phyloP scores from a whole-genome alignment of 352 stramenopile genomes.

The Detonula confervacea region DNA sequence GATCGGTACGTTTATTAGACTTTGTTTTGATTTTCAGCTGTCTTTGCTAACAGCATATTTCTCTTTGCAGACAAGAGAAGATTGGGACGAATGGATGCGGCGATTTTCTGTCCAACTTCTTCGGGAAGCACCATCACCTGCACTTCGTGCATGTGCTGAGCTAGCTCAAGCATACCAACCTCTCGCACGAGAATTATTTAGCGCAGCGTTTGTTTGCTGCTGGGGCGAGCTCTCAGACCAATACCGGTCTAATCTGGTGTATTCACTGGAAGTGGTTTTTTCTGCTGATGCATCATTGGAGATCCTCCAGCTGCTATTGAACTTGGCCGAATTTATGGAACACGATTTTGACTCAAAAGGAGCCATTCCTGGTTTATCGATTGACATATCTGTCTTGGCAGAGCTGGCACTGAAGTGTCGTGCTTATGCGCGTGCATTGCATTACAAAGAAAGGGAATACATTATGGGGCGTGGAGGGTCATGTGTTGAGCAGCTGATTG shows the following conservation, averaged over 20 bases:
- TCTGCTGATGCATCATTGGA: constrained; percentile 91
- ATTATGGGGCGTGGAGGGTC: constrained; percentile 73
- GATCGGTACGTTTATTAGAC: constrained; percentile 51
- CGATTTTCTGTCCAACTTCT: constrained; percentile 95
- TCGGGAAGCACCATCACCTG: constrained; percentile 93
- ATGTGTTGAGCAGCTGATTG: constrained; percentile 98
- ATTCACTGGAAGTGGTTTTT: constrained; percentile 93
- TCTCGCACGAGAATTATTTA: constrained; percentile 96
- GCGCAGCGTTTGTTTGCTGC: constrained; percentile 98
- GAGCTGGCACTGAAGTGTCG: constrained; percentile 96
- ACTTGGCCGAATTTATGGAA: constrained; percentile 99
- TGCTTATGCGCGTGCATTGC: constrained; percentile 96
- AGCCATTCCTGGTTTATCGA: constrained; percentile 93
- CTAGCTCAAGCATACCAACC: constrained; percentile 96
- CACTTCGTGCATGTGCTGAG: constrained; percentile 88
- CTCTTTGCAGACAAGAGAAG: constrained; percentile 75
- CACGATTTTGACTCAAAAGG: constrained; percentile 90
- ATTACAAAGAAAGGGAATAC: constrained; percentile 98
- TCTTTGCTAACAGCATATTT: no score
- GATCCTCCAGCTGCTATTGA: constrained; percentile 96
- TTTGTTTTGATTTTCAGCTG: neutral
- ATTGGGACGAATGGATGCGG: constrained; percentile 98
- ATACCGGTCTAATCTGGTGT: constrained; percentile 92
- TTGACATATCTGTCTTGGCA: constrained; percentile 95
- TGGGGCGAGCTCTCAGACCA: constrained; percentile 96